A percentile compares a stretch with the other conserved stretches of the same genome.
These are phyloP conservation scores for Parachlorella kessleri DNA, from an alignment of 139 green algal genomes.

Conservation along the genomic window DNA sequence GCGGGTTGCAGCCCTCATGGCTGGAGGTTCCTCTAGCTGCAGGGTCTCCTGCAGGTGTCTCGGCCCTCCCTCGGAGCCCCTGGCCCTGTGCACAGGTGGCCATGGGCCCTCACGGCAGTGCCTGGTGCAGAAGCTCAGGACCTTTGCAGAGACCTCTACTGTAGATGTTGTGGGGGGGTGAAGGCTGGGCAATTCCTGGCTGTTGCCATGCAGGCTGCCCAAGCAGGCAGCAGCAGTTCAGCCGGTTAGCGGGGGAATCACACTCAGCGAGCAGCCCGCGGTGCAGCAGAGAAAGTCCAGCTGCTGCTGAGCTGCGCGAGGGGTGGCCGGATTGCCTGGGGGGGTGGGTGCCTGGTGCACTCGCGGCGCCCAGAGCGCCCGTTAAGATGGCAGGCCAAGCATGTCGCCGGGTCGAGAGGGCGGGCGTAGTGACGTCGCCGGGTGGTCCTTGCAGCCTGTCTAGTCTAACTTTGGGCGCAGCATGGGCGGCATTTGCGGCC, in stretches of 20 bases:
- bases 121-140: not conserved
- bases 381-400: too few relatives aligned
- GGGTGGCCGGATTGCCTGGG: too few relatives aligned
- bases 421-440: too few relatives aligned
- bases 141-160: not conserved
- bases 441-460: too few relatives aligned
- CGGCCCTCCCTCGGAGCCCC: not conserved
- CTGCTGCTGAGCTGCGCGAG: conserved; percentile 21
- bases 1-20: too few relatives aligned
- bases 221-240: conserved; percentile 17
- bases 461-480: too few relatives aligned
- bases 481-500: too few relatives aligned
- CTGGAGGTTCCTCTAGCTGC: too few relatives aligned
- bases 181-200: not conserved
- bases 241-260: conserved; percentile 23
- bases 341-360: too few relatives aligned
- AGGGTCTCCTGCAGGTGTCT: too few relatives aligned
- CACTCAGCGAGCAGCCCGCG: conserved; percentile 31
- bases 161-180: not conserved
- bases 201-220: conserved; percentile 14
- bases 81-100: not conserved
- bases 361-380: too few relatives aligned
- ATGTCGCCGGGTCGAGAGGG: too few relatives aligned
- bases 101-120: not conserved
- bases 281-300: conserved; percentile 13